Evolutionary conservation across 2,329 filamentous ascomycete genomes (phyloP), one percentile per base, ranked within the genome.

Genomic region (Diplodia seriata): DNA sequence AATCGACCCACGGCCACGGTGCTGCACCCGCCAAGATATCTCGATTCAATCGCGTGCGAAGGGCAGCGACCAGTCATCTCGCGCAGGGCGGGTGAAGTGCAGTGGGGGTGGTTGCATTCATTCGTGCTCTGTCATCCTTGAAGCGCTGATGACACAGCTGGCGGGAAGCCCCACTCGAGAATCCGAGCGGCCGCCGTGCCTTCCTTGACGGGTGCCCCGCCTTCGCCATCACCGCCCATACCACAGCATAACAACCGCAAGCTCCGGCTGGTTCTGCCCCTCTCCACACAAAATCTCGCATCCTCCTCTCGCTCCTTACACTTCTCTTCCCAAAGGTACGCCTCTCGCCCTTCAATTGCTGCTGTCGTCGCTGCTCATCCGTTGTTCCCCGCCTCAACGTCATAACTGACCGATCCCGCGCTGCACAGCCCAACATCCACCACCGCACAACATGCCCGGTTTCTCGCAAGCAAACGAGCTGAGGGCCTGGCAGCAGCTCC

Each of bases 401-500:
- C 64, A 67, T 67, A 67, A 66, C 64, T 67, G 31, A 67, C 64
- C 5, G n/a, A 51, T 47, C 49, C 33, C 47, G 20, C 66, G 36
- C 56, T 47, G 33, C 56, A 15, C 43, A 55, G 66, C 57, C 56
- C 66, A 53, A 68, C 26, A 56, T 33, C 38, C 54, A 54, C 53
- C 43, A 36, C 43, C 59, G 29, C 66, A 55, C 75, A 81, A 72
- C 70, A 86, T 86, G 85, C 82, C 85, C 68, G 84, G 81, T 70
- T 89, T 97, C 88, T 87, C 92, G 74, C 93, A 96, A 84, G 90
- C 94, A 74, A 93, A 89, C 78, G 91, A 93, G 71, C 90, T 97
- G 74, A 85, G 89, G 74, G 90, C 93, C 77, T 99, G 95, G 94
- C 87, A 91, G 79, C 88, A 91, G 79, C 93, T 99, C 77, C 92